phyloP scores from a whole-genome alignment of 2,329 filamentous ascomycete species.

The Ilyonectria destructans region DNA sequence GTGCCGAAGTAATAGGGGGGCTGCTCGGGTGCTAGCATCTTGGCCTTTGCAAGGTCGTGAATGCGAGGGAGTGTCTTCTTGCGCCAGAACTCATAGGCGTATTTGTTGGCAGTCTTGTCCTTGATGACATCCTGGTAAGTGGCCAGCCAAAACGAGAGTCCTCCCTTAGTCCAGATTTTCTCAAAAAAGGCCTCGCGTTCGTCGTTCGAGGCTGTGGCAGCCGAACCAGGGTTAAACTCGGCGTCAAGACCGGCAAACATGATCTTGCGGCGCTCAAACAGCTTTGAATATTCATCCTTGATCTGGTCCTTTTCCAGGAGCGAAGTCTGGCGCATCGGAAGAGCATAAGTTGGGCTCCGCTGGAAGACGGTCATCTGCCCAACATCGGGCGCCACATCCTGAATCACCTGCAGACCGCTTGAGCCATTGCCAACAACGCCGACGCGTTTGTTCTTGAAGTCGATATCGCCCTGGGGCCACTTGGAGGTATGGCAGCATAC shows the following conservation, averaged over 20 bases:
- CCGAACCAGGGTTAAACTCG: background rate
- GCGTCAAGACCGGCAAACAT: background rate
- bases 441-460: constrained; percentile 32
- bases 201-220: background rate
- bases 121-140: constrained; percentile 7
- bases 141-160: background rate
- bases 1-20: constrained; percentile 30
- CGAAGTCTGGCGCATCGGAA: constrained; percentile 44
- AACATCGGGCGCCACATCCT: constrained; percentile 38
- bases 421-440: constrained; percentile 39
- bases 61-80: constrained; percentile 12
- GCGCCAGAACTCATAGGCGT: constrained; percentile 20
- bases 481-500: constrained; percentile 39
- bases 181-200: constrained; percentile 7
- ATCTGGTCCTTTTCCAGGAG: constrained; percentile 30
- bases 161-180: constrained; percentile 8
- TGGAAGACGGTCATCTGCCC: constrained; percentile 40
- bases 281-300: constrained; percentile 10
- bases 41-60: background rate
- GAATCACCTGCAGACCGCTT: constrained; percentile 41
- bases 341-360: constrained; percentile 40
- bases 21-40: constrained; percentile 15
- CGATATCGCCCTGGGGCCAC: constrained; percentile 31
- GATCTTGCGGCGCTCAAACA: constrained; percentile 19
- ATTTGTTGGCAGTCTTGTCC: background rate